A percentile compares a stretch with the other conserved stretches of the same genome.
These are phyloP conservation scores for Nematodospora valgi DNA, from an alignment of 805 yeast species.

Conservation along the genomic window DNA sequence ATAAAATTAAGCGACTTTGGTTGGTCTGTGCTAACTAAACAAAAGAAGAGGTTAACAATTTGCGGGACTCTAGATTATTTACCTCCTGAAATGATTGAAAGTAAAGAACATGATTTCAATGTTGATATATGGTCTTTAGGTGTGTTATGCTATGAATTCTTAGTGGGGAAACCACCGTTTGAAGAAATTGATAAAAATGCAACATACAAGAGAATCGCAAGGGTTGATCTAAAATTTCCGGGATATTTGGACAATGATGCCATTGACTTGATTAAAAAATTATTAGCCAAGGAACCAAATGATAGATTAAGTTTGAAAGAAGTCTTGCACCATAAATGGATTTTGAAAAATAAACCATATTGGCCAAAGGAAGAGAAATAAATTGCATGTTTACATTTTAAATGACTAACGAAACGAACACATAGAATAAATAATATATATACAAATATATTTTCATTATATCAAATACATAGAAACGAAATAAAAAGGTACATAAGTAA, in stretches of 20 bases:
- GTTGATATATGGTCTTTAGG: conserved; percentile 96
- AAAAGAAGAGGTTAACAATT: conserved; percentile 62
- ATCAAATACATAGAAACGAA: too few relatives aligned
- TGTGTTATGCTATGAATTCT: conserved; percentile 75
- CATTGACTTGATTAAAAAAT: conserved; percentile 60
- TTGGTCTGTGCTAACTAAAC: conserved; percentile 64
- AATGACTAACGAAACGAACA: background rate
- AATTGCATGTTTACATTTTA: too few relatives aligned
- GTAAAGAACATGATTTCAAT: conserved; percentile 68
- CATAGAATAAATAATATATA: too few relatives aligned
- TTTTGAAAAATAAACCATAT: conserved; percentile 53
- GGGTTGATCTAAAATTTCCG: conserved; percentile 75
- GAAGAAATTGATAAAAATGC: conserved; percentile 75
- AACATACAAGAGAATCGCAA: conserved; percentile 77
- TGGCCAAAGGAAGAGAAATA: conserved; percentile 46
- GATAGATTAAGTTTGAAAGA: conserved; percentile 60
- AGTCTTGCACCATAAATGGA: conserved; percentile 82
- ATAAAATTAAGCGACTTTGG: conserved; percentile 93
- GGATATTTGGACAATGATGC: conserved; percentile 69
- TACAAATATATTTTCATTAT: too few relatives aligned
- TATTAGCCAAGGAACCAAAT: conserved; percentile 67
- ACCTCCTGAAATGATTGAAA: conserved; percentile 93
- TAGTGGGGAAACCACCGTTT: conserved; percentile 90
- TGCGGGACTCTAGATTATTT: conserved; percentile 94
- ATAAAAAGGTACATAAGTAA: too few relatives aligned